Evolutionary conservation across 2,329 filamentous ascomycete species (phyloP).

Genomic region (Rutstroemia sp.): DNA sequence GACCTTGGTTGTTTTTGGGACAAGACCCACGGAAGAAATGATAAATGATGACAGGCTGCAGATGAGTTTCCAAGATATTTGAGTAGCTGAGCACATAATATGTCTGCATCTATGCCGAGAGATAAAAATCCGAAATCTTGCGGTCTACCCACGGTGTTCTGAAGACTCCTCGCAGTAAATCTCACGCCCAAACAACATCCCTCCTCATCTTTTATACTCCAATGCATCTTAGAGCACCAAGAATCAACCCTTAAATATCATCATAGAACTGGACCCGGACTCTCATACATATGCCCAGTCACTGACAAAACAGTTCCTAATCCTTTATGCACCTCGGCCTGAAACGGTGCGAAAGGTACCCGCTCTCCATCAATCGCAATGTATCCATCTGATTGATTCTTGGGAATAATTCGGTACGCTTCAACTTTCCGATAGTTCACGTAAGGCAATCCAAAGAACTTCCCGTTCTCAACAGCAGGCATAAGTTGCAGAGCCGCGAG

Average conservation of each 20-base stretch:
- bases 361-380: constrained; percentile 90
- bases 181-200: neutral
- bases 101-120: no score
- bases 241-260: neutral
- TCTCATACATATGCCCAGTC: constrained; percentile 3
- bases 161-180: no score
- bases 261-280: neutral
- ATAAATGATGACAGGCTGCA: no score
- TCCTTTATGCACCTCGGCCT: constrained; percentile 76
- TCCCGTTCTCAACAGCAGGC: constrained; percentile 59
- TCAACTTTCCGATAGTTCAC: constrained; percentile 74
- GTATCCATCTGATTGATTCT: constrained; percentile 61
- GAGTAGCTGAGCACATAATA: no score
- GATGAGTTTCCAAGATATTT: no score
- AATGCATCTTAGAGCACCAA: neutral
- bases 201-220: neutral
- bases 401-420: constrained; percentile 74
- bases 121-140: no score
- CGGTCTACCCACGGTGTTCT: no score
- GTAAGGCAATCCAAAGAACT: constrained; percentile 68
- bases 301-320: constrained; percentile 57
- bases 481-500: constrained; percentile 60
- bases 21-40: no score
- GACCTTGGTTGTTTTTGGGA: no score
- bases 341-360: constrained; percentile 77